A percentile compares a stretch with the other conserved stretches of the same genome.
These are phyloP conservation scores for Arthroderma sp. DNA, from an alignment of 2,329 filamentous ascomycete species.

Conservation along the genomic window DNA sequence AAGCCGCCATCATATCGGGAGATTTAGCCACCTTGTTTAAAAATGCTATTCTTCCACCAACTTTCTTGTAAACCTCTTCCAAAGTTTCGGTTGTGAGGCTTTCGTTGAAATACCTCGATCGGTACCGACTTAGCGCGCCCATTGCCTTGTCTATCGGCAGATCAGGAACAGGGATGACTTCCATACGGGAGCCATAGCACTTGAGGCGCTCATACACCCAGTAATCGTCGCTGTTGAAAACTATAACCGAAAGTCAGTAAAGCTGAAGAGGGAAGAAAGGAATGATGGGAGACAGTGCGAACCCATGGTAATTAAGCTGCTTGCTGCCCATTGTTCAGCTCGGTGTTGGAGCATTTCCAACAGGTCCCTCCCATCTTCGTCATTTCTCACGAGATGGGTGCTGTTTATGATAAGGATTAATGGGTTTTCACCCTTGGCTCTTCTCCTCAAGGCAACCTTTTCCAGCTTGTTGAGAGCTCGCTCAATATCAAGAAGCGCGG, in stretches of 20 bases:
- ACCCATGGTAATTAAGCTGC: slow-evolving; percentile 66
- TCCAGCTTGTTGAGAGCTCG: slow-evolving; percentile 95
- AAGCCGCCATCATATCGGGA: slow-evolving; percentile 63
- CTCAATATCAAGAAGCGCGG: slow-evolving; percentile 86
- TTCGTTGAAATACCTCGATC: slow-evolving; percentile 63
- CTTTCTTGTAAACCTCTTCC: slow-evolving; percentile 67
- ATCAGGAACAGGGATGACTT: slow-evolving; percentile 76
- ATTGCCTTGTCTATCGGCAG: slow-evolving; percentile 67
- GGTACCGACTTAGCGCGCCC: slow-evolving; percentile 62
- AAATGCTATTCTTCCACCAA: slow-evolving; percentile 80
- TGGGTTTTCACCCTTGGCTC: slow-evolving; percentile 50
- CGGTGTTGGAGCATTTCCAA: slow-evolving; percentile 91
- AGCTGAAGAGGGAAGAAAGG: no score
- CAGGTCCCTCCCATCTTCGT: slow-evolving; percentile 83
- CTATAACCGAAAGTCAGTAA: slow-evolving; percentile 28
- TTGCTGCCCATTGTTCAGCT: slow-evolving; percentile 90
- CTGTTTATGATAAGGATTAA: slow-evolving; percentile 92
- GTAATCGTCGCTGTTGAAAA: slow-evolving; percentile 95
- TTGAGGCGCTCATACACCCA: slow-evolving; percentile 97
- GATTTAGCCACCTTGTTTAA: slow-evolving; percentile 84
- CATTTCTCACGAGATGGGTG: slow-evolving; percentile 77
- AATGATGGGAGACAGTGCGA: slow-evolving; percentile 5
- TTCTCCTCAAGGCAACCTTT: slow-evolving; percentile 65
- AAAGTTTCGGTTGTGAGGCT: slow-evolving; percentile 40
- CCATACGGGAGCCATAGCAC: slow-evolving; percentile 85